Evolutionary conservation across 2,329 filamentous ascomycete genomes (phyloP).

Genomic region (Paecilomyces dactylethromorphus): DNA sequence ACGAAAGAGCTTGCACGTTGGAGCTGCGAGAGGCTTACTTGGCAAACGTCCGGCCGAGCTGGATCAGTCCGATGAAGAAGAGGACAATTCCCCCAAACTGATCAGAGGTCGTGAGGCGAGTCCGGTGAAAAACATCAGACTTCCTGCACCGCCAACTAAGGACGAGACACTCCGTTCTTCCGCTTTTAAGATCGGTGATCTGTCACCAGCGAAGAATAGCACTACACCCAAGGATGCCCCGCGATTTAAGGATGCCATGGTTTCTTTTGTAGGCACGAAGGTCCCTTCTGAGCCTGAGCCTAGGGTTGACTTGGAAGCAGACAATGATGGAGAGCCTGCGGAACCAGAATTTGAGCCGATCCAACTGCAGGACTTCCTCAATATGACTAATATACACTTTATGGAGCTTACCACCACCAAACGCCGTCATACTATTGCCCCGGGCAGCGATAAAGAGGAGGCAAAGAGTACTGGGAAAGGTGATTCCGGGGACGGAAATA

Average conservation of each 20-base stretch:
- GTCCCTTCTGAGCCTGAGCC: constrained; percentile 21
- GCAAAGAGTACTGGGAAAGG: constrained; percentile 19
- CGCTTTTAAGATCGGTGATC: constrained; percentile 30
- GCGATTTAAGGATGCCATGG: constrained; percentile 49
- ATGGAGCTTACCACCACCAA: constrained; percentile 99
- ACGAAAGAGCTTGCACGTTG: constrained; percentile 70
- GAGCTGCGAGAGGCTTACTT: constrained; percentile 64
- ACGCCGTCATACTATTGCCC: constrained; percentile 72
- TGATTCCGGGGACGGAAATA: constrained; percentile 19
- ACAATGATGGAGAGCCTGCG: constrained; percentile 39
- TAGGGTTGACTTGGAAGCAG: constrained; percentile 38
- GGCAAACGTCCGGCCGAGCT: constrained; percentile 69
- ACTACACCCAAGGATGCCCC: constrained; percentile 52
- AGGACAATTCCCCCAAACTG: constrained; percentile 54
- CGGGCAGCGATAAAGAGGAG: constrained; percentile 37
- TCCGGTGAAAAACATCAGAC: constrained; percentile 67
- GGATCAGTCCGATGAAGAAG: constrained; percentile 54
- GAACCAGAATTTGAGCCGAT: constrained; percentile 55
- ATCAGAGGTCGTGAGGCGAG: constrained; percentile 66
- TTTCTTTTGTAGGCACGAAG: constrained; percentile 2
- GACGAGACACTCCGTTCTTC: constrained; percentile 55
- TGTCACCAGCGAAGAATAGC: constrained; percentile 27
- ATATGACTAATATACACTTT: constrained; percentile 93
- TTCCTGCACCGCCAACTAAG: constrained; percentile 63
- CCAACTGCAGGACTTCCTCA: constrained; percentile 84